phyloP scores from a whole-genome alignment of 202 grass and related monocot genomes.

The Carex sylvatica region DNA sequence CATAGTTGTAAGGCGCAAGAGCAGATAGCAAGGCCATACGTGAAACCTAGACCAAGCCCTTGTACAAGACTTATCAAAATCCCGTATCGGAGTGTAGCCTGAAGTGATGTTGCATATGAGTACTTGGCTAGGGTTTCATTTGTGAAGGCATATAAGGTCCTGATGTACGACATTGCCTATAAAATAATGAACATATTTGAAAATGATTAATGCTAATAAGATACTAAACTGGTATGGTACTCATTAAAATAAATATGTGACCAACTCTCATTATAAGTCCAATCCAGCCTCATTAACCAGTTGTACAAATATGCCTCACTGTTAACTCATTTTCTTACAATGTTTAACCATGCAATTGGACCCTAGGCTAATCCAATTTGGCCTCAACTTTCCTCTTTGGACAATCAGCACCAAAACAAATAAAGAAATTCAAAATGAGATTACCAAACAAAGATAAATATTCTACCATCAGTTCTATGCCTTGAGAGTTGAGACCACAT shows the following conservation, averaged over 20 bases:
- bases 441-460: neutral
- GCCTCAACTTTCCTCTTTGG: neutral
- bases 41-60: constrained; percentile 97
- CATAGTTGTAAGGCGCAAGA: constrained; percentile 97
- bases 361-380: neutral
- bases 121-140: constrained; percentile 98
- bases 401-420: constrained; percentile 1
- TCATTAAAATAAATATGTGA: constrained; percentile 35
- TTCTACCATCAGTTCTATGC: neutral
- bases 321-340: neutral
- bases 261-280: neutral
- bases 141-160: constrained; percentile 87
- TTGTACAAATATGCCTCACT: neutral
- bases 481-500: neutral
- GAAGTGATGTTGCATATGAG: constrained; percentile 96
- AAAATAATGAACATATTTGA: constrained; percentile 1
- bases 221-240: neutral
- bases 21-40: constrained; percentile 95
- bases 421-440: neutral
- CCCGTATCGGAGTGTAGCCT: constrained; percentile 91
- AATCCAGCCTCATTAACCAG: neutral
- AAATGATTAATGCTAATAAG: neutral
- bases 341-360: neutral
- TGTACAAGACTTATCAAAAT: constrained; percentile 99
- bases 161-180: constrained; percentile 90